A percentile compares a stretch with the other conserved stretches of the same genome.
Conservation (phyloP, 2,329 filamentous ascomycete genomes). For the Ophiostoma angusticollis region DNA sequence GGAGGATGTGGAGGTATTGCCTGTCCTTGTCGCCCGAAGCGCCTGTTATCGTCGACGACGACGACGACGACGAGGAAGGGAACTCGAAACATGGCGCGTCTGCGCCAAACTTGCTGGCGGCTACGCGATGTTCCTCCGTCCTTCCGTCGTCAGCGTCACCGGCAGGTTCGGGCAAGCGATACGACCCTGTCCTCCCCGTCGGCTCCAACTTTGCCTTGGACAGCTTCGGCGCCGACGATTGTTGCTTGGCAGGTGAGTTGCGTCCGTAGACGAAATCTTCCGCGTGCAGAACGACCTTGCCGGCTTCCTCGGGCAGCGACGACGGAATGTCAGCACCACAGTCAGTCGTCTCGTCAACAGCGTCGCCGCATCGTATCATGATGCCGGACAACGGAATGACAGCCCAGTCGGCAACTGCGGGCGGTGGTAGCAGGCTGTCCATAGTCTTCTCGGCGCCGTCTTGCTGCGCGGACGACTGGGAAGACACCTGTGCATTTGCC, state of each 20-base stretch:
- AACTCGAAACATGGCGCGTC: neutral
- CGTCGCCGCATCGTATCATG: neutral
- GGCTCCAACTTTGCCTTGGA: neutral
- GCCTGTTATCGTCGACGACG: neutral
- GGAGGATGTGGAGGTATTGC: conserved; percentile 32
- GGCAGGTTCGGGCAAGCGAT: no score
- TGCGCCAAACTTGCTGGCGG: no score
- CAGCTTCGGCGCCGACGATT: neutral
- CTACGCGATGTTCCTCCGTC: no score
- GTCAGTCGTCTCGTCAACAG: neutral
- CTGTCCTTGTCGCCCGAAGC: neutral
- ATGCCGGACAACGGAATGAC: neutral
- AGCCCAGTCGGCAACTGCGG: neutral
- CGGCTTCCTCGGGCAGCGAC: conserved; percentile 12
- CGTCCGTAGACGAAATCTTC: neutral
- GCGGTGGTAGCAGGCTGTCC: neutral
- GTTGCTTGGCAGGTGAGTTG: neutral
- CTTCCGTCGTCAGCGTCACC: no score
- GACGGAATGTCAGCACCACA: conserved; percentile 8
- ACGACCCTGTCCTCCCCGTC: neutral
- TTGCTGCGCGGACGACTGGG: neutral
- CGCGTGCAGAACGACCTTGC: neutral
- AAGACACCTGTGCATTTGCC: conserved; percentile 5
- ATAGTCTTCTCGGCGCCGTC: neutral
- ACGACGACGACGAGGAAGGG: no score